Conservation (phyloP, 2,329 filamentous ascomycete species). For the Dactylonectria estremocensis region DNA sequence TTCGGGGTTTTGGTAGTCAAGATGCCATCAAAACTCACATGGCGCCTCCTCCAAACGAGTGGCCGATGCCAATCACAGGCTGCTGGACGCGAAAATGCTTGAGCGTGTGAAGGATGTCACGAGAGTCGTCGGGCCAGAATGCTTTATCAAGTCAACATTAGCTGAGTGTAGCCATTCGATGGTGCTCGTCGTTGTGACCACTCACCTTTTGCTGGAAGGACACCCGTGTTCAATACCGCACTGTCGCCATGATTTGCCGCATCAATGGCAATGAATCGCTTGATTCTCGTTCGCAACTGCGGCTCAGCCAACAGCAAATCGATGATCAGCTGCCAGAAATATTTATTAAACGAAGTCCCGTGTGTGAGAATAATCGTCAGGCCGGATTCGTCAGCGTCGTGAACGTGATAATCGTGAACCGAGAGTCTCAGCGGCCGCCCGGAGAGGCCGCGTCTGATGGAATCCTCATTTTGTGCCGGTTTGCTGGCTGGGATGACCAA, state of each 20-base stretch:
- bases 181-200: neutral
- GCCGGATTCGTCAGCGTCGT: neutral
- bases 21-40: neutral
- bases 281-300: neutral
- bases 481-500: slow-evolving; percentile 13
- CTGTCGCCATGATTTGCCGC: slow-evolving; percentile 27
- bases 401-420: slow-evolving; percentile 11
- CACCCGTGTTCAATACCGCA: slow-evolving; percentile 7
- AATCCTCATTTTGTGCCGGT: slow-evolving; percentile 1
- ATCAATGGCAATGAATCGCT: slow-evolving; percentile 18
- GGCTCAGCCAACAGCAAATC: neutral
- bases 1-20: neutral
- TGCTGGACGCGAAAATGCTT: neutral
- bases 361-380: slow-evolving; percentile 19
- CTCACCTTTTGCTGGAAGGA: slow-evolving; percentile 12
- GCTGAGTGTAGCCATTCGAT: neutral
- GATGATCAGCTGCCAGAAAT: slow-evolving; percentile 22
- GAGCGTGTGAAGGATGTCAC: slow-evolving; percentile 16
- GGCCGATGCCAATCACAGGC: slow-evolving; percentile 13
- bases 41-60: slow-evolving; percentile 25
- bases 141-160: slow-evolving; percentile 3
- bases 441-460: neutral
- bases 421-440: neutral
- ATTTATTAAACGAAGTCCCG: slow-evolving; percentile 21
- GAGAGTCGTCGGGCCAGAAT: slow-evolving; percentile 22